These are phyloP conservation scores for Pseudopithomyces chartarum DNA, from an alignment of 2,329 filamentous ascomycete genomes.

Conservation along the genomic window DNA sequence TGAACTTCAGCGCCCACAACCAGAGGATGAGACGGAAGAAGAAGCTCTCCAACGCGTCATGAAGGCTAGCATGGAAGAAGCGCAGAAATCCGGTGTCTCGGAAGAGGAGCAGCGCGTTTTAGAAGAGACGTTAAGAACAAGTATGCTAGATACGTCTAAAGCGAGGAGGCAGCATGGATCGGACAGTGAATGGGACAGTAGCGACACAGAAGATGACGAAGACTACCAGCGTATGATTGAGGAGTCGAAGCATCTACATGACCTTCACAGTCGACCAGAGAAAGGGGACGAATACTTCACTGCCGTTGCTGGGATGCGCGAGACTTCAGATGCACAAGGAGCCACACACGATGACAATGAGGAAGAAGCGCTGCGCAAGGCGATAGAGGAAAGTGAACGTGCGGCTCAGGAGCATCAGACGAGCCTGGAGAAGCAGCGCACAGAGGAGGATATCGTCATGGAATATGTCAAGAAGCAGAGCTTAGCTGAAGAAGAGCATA, in stretches of 20 bases:
- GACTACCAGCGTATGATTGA: conserved; percentile 44
- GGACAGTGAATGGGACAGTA: conserved; percentile 35
- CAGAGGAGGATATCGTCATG: conserved; percentile 74
- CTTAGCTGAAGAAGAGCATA: conserved; percentile 61
- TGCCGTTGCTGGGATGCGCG: conserved; percentile 11
- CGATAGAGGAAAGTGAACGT: conserved; percentile 32
- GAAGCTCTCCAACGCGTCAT: conserved; percentile 57
- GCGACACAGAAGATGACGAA: conserved; percentile 41
- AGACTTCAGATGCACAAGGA: conserved; percentile 11
- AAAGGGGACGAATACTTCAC: conserved; percentile 22
- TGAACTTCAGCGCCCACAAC: conserved; percentile 54
- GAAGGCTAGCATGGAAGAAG: conserved; percentile 55
- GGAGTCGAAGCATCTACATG: conserved; percentile 37
- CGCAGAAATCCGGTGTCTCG: conserved; percentile 36
- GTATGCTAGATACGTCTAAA: conserved; percentile 48
- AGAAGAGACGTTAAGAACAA: conserved; percentile 52
- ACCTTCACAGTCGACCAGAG: conserved; percentile 25
- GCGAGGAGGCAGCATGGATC: conserved; percentile 18
- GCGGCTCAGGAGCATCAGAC: conserved; percentile 47
- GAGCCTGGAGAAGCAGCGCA: conserved; percentile 48
- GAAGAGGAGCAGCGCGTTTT: conserved; percentile 47
- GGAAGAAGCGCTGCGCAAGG: conserved; percentile 32
- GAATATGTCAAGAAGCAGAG: conserved; percentile 81
- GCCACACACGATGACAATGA: conserved; percentile 19
- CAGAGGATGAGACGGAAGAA: conserved; percentile 49